Evolutionary conservation across 106 monocot genomes (phyloP).

Genomic region (Dioscorea dumetorum): DNA sequence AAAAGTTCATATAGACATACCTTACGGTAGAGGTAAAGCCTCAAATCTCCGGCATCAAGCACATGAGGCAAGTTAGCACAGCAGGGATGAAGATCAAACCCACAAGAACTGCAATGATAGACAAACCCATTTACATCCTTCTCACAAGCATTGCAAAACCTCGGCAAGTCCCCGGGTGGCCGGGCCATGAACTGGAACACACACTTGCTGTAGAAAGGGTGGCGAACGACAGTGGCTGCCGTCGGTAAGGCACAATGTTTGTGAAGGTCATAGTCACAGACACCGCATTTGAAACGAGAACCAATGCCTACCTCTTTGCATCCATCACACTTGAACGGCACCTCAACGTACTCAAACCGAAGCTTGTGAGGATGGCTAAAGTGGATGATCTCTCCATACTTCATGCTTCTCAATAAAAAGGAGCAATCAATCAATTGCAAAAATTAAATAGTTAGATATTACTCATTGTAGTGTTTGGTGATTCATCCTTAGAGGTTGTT

Average conservation of each 20-base stretch:
- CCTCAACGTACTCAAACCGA: slow-evolving; percentile 60
- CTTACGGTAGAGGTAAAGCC: slow-evolving; percentile 55
- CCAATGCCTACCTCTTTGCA: slow-evolving; percentile 94
- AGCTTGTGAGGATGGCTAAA: slow-evolving; percentile 93
- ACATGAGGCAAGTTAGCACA: slow-evolving; percentile 78
- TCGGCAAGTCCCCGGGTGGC: slow-evolving; percentile 50
- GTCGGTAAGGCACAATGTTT: slow-evolving; percentile 64
- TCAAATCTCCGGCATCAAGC: slow-evolving; percentile 54
- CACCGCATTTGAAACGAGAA: slow-evolving; percentile 68
- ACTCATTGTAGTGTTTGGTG: not conserved
- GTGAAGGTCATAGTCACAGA: slow-evolving; percentile 94
- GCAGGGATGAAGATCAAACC: slow-evolving; percentile 96
- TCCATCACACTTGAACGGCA: slow-evolving; percentile 90
- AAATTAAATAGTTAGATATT: no score
- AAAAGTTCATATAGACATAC: slow-evolving; percentile 10
- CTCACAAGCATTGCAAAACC: slow-evolving; percentile 88
- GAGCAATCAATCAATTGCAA: no score
- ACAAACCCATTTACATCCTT: slow-evolving; percentile 70
- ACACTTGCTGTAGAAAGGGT: slow-evolving; percentile 90
- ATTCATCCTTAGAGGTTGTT: not conserved
- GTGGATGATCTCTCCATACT: slow-evolving; percentile 79
- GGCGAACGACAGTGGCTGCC: slow-evolving; percentile 28
- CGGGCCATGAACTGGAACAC: slow-evolving; percentile 66
- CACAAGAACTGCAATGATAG: slow-evolving; percentile 75
- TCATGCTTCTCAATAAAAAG: slow-evolving; percentile 25